phyloP scores from a whole-genome alignment of 345 rosid species.

The Eucalyptus marginata region DNA sequence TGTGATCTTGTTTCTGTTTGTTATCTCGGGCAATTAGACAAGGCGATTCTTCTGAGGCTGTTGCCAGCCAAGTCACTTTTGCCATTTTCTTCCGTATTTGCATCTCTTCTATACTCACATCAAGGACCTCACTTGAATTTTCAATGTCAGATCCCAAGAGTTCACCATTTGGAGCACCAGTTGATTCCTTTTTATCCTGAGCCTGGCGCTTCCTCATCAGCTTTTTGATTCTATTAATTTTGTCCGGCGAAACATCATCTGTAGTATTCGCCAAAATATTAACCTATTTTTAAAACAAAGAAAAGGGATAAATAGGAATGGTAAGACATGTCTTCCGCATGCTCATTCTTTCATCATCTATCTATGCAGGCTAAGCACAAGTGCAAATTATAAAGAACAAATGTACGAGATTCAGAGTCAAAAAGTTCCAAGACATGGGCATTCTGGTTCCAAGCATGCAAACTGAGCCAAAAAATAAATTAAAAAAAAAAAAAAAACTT shows the following conservation, averaged over 20 bases:
- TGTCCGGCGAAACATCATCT: slow-evolving; percentile 62
- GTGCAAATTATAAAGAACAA: background rate
- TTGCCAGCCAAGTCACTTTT: slow-evolving; percentile 23
- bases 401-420: background rate
- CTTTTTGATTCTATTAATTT: slow-evolving; percentile 68
- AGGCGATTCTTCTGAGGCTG: slow-evolving; percentile 6
- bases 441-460: background rate
- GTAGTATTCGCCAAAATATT: slow-evolving; percentile 77
- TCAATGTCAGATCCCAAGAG: slow-evolving; percentile 10
- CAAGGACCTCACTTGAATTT: slow-evolving; percentile 11
- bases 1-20: background rate
- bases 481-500: too few species aligned
- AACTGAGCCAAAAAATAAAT: background rate
- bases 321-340: background rate
- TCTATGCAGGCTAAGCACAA: background rate
- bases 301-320: slow-evolving; percentile 3
- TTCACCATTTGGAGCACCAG: slow-evolving; percentile 6
- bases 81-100: slow-evolving; percentile 13
- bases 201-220: slow-evolving; percentile 45
- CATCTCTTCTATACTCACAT: slow-evolving; percentile 15
- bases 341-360: background rate
- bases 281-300: slow-evolving; percentile 43
- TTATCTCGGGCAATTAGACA: background rate
- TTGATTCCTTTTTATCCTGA: slow-evolving; percentile 14
- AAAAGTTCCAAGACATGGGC: background rate